phyloP scores from a whole-genome alignment of 129 eudicot genomes.

The Scalesia atractyloides region DNA sequence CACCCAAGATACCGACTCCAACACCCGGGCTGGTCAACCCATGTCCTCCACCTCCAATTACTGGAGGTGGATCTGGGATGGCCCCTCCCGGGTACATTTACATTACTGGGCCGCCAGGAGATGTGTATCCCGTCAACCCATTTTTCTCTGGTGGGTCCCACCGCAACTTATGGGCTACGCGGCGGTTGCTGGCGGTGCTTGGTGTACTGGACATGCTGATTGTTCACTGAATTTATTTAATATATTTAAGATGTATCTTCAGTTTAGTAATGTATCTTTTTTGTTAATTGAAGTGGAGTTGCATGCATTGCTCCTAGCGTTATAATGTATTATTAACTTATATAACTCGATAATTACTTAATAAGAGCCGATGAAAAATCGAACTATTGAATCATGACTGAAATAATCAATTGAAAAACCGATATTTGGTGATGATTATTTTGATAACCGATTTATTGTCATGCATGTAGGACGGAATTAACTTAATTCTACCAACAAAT shows the following conservation, averaged over 20 bases:
- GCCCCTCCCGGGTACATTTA: slow-evolving; percentile 43
- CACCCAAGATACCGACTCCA: slow-evolving; percentile 52
- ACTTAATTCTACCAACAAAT: too few species aligned
- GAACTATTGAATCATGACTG: too few species aligned
- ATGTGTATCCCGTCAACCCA: slow-evolving; percentile 58
- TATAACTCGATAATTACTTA: too few species aligned
- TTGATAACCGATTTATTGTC: too few species aligned
- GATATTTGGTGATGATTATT: too few species aligned
- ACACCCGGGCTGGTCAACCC: slow-evolving; percentile 25
- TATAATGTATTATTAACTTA: not conserved
- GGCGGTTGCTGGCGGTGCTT: slow-evolving; percentile 31
- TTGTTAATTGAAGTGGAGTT: not conserved
- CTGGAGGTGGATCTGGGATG: slow-evolving; percentile 14
- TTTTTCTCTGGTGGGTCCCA: slow-evolving; percentile 32
- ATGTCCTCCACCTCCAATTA: slow-evolving; percentile 70
- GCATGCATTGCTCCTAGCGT: not conserved
- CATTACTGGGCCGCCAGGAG: slow-evolving; percentile 71
- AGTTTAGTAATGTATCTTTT: not conserved
- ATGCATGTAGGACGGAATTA: too few species aligned
- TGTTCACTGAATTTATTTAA: not conserved
- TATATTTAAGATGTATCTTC: not conserved
- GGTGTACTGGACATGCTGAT: slow-evolving; percentile 28
- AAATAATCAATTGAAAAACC: too few species aligned
- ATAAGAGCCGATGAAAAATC: too few species aligned
- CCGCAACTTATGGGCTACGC: slow-evolving; percentile 27